A percentile compares a stretch with the other conserved stretches of the same genome.
phyloP scores from a whole-genome alignment of 169 alveolate genomes.

The Plasmodium fragile region DNA sequence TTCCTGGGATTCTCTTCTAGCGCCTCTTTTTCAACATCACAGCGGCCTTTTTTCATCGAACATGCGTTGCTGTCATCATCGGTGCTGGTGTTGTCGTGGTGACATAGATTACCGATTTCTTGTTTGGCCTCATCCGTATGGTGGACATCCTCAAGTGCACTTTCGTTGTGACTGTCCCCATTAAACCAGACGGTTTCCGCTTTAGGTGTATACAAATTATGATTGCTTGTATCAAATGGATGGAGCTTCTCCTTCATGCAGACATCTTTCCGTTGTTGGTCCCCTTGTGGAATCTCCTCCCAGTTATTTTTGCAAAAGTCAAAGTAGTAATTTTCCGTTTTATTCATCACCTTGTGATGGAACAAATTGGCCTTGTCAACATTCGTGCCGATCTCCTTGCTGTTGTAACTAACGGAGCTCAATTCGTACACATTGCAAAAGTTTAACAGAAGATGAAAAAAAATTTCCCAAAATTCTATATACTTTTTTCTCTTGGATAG shows the following conservation, averaged over 20 bases:
- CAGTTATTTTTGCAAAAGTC: constrained; percentile 66
- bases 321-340: constrained; percentile 60
- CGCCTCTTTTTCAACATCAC: neutral
- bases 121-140: neutral
- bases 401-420: constrained; percentile 22
- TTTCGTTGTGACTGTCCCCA: neutral
- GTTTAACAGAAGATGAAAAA: constrained; percentile 63
- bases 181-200: neutral
- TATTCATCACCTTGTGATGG: constrained; percentile 18
- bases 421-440: constrained; percentile 74
- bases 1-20: neutral
- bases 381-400: constrained; percentile 4
- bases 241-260: neutral
- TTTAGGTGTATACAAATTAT: neutral
- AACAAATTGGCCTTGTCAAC: neutral
- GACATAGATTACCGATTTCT: neutral
- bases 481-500: constrained; percentile 30
- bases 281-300: constrained; percentile 32
- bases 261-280: neutral
- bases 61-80: neutral
- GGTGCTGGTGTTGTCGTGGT: constrained; percentile 3
- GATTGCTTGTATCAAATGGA: neutral
- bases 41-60: neutral
- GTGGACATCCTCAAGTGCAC: neutral
- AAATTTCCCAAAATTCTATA: constrained; percentile 50